Percentiles rank a stretch among this genome's conserved stretches.
Evolutionary conservation across 2,329 filamentous ascomycete species (phyloP).

Genomic region (Hypomyces rosellus): DNA sequence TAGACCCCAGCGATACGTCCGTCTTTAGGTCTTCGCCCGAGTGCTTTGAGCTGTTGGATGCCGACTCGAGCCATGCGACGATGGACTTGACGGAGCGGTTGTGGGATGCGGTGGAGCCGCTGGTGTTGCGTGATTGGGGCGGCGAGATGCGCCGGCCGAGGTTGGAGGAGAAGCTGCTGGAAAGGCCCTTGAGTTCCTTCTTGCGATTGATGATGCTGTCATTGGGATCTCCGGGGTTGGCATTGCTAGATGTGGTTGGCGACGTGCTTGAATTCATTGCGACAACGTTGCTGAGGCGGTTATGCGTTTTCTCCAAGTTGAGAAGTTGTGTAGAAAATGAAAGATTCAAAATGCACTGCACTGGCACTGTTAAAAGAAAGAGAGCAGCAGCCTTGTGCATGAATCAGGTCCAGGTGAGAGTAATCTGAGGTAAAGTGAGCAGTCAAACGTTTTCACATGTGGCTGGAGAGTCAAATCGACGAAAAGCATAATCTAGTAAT

Average conservation of each 20-base stretch:
- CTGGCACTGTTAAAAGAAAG: background rate
- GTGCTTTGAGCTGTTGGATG: background rate
- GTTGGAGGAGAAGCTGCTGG: constrained; percentile 25
- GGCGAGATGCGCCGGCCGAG: constrained; percentile 16
- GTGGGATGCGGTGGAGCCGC: background rate
- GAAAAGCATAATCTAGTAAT: constrained; percentile 5
- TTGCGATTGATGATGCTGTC: constrained; percentile 13
- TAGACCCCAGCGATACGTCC: constrained; percentile 3
- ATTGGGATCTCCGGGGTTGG: background rate
- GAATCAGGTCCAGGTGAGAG: background rate
- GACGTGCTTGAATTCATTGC: constrained; percentile 1
- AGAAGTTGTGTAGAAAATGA: background rate
- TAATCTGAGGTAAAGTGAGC: constrained; percentile 8
- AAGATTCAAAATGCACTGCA: background rate
- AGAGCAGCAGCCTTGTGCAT: background rate
- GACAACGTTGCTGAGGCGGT: background rate
- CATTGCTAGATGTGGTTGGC: background rate
- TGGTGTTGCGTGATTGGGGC: background rate
- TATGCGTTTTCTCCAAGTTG: background rate
- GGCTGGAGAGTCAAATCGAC: background rate
- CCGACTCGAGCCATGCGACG: constrained; percentile 26
- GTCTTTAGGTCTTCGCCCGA: constrained; percentile 4
- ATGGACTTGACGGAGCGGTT: constrained; percentile 25
- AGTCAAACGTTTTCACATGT: constrained; percentile 5
- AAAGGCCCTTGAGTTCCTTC: constrained; percentile 15